These are phyloP conservation scores for Fusarium verrucosum DNA, from an alignment of 2,329 filamentous ascomycete species.

Conservation along the genomic window DNA sequence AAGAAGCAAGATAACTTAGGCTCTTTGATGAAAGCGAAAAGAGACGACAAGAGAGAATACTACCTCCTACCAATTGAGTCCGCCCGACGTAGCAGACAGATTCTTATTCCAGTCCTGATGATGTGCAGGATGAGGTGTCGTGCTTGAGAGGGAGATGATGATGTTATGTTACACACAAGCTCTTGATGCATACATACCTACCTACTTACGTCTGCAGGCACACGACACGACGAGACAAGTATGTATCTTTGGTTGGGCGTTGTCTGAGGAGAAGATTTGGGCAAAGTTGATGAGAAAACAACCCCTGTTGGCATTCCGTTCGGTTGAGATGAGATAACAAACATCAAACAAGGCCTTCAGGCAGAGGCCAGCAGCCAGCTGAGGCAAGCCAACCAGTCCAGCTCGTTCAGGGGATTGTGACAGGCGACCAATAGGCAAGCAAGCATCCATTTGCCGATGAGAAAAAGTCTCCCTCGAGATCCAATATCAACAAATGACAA, in stretches of 20 bases:
- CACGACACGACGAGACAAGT: slow-evolving; percentile 12
- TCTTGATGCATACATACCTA: slow-evolving; percentile 13
- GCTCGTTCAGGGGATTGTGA: not conserved
- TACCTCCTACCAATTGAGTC: slow-evolving; percentile 12
- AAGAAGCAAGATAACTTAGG: slow-evolving; percentile 15
- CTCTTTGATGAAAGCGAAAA: slow-evolving; percentile 16
- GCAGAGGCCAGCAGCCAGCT: slow-evolving; percentile 20
- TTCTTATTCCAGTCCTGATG: slow-evolving; percentile 25
- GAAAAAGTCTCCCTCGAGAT: slow-evolving; percentile 1
- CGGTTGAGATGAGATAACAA: slow-evolving; percentile 30
- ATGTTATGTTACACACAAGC: slow-evolving; percentile 36
- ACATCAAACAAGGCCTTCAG: slow-evolving; percentile 7
- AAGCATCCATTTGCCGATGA: slow-evolving; percentile 8
- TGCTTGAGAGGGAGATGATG: no score
- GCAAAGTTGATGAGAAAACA: slow-evolving; percentile 19
- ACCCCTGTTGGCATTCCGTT: slow-evolving; percentile 10
- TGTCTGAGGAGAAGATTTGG: slow-evolving; percentile 9
- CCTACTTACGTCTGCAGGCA: slow-evolving; percentile 28
- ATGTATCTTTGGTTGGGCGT: slow-evolving; percentile 6
- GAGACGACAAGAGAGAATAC: slow-evolving; percentile 24
- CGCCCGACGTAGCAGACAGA: slow-evolving; percentile 7
- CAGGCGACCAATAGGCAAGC: slow-evolving; percentile 1
- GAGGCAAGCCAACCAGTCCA: slow-evolving; percentile 17
- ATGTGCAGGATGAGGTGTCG: slow-evolving; percentile 40
- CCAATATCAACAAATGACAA: not conserved